phyloP scores from a whole-genome alignment of 441 rosid species.

The Populus hybrid region DNA sequence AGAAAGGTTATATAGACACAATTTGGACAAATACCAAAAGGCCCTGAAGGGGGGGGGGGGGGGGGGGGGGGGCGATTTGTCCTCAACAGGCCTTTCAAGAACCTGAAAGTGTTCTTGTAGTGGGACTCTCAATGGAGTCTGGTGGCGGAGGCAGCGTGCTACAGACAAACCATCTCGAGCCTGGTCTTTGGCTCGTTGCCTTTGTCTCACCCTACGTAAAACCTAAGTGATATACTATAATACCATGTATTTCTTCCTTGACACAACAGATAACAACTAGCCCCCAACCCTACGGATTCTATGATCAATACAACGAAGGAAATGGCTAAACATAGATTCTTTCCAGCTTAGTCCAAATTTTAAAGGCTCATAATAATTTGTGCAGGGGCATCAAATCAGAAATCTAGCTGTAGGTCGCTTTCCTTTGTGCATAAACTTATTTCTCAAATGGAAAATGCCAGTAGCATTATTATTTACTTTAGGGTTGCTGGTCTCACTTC shows the following conservation, averaged over 20 bases:
- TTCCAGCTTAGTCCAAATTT: slow-evolving; percentile 5
- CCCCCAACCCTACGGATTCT: background rate
- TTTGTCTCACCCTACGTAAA: background rate
- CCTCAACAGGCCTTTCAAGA: background rate
- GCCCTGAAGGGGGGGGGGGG: background rate
- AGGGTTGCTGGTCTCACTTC: too few relatives aligned
- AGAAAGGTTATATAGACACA: background rate
- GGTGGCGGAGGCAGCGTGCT: background rate
- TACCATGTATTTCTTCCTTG: background rate
- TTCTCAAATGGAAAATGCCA: background rate
- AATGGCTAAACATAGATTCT: background rate
- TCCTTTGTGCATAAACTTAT: background rate
- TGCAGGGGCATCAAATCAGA: background rate
- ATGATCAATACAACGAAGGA: background rate
- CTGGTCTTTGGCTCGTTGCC: slow-evolving; percentile 5
- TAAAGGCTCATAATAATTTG: background rate
- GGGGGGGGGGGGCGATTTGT: background rate
- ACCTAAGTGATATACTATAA: too few relatives aligned
- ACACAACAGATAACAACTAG: background rate
- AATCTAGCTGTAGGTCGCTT: background rate
- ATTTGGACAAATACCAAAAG: background rate
- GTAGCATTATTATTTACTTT: background rate
- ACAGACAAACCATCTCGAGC: background rate
- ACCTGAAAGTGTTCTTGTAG: background rate
- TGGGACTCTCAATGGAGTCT: slow-evolving; percentile 2